phyloP scores from a whole-genome alignment of 805 yeast species.

The Metschnikowia similis region DNA sequence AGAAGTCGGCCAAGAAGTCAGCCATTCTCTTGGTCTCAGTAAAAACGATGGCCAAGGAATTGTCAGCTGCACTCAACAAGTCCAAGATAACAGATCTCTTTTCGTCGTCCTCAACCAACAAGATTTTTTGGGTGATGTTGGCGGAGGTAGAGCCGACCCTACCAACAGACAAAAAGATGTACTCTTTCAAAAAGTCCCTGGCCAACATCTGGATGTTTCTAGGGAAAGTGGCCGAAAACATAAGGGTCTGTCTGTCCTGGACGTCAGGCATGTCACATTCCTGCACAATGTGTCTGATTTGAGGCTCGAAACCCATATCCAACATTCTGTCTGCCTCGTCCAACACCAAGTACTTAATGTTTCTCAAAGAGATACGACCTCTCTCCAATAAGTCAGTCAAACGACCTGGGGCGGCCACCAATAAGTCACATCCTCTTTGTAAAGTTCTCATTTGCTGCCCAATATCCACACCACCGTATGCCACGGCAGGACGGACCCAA shows the following conservation, averaged over 20 bases:
- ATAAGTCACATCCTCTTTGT: constrained; percentile 89
- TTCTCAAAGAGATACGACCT: constrained; percentile 84
- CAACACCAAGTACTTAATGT: constrained; percentile 88
- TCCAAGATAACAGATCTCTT: constrained; percentile 86
- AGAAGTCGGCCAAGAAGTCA: constrained; percentile 87
- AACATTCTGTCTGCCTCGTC: constrained; percentile 99
- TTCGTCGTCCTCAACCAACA: constrained; percentile 93
- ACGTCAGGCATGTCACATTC: constrained; percentile 97
- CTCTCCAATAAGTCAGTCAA: constrained; percentile 92
- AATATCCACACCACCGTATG: constrained; percentile 98
- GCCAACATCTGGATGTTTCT: constrained; percentile 96
- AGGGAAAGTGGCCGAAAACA: constrained; percentile 99
- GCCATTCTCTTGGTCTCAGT: constrained; percentile 99
- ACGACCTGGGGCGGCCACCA: constrained; percentile 99
- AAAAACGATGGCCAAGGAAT: constrained; percentile 87
- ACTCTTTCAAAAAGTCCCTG: constrained; percentile 92
- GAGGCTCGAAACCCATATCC: constrained; percentile 99
- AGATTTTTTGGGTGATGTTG: constrained; percentile 90
- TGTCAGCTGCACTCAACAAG: constrained; percentile 68
- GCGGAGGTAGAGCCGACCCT: constrained; percentile 99
- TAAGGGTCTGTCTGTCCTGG: constrained; percentile 87
- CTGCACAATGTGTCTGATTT: constrained; percentile 96
- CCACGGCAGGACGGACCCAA: constrained; percentile 96
- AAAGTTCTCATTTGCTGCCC: constrained; percentile 81
- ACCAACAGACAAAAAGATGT: constrained; percentile 95